Evolutionary conservation across 495 filamentous ascomycete species (phyloP).

Genomic region (Daldinia loculata): DNA sequence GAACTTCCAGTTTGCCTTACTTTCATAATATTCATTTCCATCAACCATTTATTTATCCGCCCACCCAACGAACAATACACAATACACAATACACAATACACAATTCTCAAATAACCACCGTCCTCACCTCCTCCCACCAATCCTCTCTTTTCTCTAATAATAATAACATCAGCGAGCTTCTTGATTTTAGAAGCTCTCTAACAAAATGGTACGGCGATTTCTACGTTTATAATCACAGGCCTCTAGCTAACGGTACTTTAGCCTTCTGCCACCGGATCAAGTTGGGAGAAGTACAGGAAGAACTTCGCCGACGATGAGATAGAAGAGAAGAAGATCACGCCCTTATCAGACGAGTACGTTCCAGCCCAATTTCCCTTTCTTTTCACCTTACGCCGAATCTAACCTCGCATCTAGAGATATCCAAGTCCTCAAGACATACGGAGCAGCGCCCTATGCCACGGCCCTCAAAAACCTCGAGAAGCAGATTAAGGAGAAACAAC

Average conservation of each 20-base stretch:
- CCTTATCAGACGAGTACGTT: slow-evolving; percentile 89
- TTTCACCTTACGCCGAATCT: slow-evolving; percentile 40
- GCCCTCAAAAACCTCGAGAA: slow-evolving; percentile 95
- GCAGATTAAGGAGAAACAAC: slow-evolving; percentile 97
- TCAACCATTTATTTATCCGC: slow-evolving; percentile 13
- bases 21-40: slow-evolving; percentile 13
- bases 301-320: slow-evolving; percentile 95
- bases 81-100: slow-evolving; percentile 38
- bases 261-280: slow-evolving; percentile 91
- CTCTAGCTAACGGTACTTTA: slow-evolving; percentile 34
- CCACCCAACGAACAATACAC: slow-evolving; percentile 29
- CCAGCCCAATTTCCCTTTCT: slow-evolving; percentile 29
- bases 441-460: slow-evolving; percentile 92
- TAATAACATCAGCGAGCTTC: slow-evolving; percentile 29
- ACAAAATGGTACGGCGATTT: slow-evolving; percentile 40
- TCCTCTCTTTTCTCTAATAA: slow-evolving; percentile 28
- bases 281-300: slow-evolving; percentile 99
- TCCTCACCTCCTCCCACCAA: not conserved
- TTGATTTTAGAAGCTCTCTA: slow-evolving; percentile 4
- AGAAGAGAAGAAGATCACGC: slow-evolving; percentile 99
- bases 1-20: slow-evolving; percentile 12
- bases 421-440: slow-evolving; percentile 98
- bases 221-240: slow-evolving; percentile 2
- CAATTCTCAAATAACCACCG: slow-evolving; percentile 21
- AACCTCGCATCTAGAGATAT: slow-evolving; percentile 77